Evolutionary conservation across 495 filamentous ascomycete species (phyloP), one percentile per base, ranked within the genome.

Genomic region (Sordaria brevicollis): DNA sequence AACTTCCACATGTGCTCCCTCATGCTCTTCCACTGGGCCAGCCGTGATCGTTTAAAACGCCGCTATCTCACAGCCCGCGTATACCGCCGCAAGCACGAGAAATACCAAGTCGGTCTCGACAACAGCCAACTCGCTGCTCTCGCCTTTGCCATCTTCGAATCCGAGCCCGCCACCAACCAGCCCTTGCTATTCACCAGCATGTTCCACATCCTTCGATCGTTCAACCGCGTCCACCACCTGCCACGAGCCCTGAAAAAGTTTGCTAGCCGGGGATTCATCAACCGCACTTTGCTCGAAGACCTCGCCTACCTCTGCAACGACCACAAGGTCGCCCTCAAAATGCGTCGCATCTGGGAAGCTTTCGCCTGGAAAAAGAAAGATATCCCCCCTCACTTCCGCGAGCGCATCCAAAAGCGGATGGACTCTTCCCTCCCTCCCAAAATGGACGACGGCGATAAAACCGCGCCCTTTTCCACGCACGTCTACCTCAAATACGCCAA

Each of bases 1-100:
- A 37, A 35, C 13, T 41, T 66, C 2, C 76, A 77, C 25, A 29
- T 79, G 31, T 77, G 70, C 67, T 73, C 70, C 33, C 54, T 80
- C 68, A 43, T 77, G 6, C 9, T 77, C 10, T 65, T 68, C 7
- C 77, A 79, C 35, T 79, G 78, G 78, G 19, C 19, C 9, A 80
- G 76, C 35, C 74, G 74, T 15, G 68, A 73, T 11, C 74, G 75
- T 36, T 54, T 77, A 34, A 35, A n/a, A 2, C 17, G 37, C 15
- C 4, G 54, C 29, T 62, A 15, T 8, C 25, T 62, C 1, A 62
- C 49, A 6, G 49, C 49, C 49, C 29, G 49, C 29, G 13, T 62
- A 4, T 62, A 62, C n/a, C 15, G 49, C 13, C 65, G 39, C 4
- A 15, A 35, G 13, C 72, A 75, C 8, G 39, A 74, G 19, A 10